A percentile compares a stretch with the other conserved stretches of the same genome.
Conservation (phyloP, 768 basidiomycete genomes). For the Trametes gibbosa region DNA sequence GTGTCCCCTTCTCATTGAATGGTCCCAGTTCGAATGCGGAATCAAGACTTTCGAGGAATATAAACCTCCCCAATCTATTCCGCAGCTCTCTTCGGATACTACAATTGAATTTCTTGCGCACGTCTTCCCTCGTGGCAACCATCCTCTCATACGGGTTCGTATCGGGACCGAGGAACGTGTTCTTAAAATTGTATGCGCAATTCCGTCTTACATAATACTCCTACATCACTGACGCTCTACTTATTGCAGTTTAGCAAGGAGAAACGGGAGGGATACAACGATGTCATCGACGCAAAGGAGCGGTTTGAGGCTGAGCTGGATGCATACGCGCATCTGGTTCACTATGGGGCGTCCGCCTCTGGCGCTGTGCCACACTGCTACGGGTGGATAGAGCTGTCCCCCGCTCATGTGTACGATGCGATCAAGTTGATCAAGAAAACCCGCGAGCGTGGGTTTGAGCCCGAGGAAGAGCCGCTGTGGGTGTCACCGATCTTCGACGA, state of each 20-base stretch:
- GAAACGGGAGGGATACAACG: not conserved
- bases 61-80: not conserved
- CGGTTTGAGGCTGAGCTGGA: not conserved
- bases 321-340: slow-evolving; percentile 15
- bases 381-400: slow-evolving; percentile 12
- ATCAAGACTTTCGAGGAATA: not conserved
- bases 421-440: not conserved
- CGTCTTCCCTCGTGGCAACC: not conserved
- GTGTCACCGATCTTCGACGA: not conserved
- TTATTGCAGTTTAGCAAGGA: not conserved
- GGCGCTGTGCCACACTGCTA: slow-evolving; percentile 14
- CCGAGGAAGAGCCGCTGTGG: not conserved
- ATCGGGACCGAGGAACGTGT: not conserved
- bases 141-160: not conserved
- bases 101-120: not conserved
- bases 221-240: not conserved
- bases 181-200: not conserved
- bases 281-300: not conserved
- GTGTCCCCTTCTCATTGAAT: not conserved
- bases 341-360: slow-evolving; percentile 2
- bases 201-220: not conserved
- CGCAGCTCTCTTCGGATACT: not conserved
- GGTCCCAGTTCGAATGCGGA: not conserved
- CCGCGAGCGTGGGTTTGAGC: not conserved
- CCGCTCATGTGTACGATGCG: not conserved